Evolutionary conservation across 176 grass and related monocot genomes (phyloP).

Genomic region (Juncus effusus): DNA sequence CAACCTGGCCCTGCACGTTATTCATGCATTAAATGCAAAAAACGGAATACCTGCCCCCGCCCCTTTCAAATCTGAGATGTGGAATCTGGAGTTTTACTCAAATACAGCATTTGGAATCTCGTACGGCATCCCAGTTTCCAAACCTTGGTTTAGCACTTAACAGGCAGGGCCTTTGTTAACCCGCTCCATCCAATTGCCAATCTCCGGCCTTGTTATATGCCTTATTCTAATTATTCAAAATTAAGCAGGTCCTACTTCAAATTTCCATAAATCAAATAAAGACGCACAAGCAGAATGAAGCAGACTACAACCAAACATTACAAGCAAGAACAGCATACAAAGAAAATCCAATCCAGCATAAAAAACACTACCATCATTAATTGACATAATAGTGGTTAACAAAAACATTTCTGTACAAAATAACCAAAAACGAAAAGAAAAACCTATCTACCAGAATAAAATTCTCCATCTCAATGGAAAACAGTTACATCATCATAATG

Average conservation of each 20-base stretch:
- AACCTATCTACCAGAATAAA: conserved; percentile 52
- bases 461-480: conserved; percentile 26
- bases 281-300: neutral
- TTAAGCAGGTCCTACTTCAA: neutral
- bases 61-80: too few relatives aligned
- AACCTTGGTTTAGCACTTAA: too few relatives aligned
- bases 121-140: too few relatives aligned
- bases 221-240: too few relatives aligned
- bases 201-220: too few relatives aligned
- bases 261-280: neutral
- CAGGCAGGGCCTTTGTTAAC: too few relatives aligned
- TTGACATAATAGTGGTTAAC: neutral
- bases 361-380: conserved; percentile 17
- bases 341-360: neutral
- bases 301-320: neutral
- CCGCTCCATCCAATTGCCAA: too few relatives aligned
- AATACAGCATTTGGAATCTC: too few relatives aligned
- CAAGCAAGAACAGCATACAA: neutral
- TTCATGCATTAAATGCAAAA: too few relatives aligned
- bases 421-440: neutral
- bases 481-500: conserved; percentile 14
- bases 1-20: too few relatives aligned
- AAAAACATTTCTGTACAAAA: conserved; percentile 53
- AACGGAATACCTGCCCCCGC: too few relatives aligned
- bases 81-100: too few relatives aligned